phyloP scores from a whole-genome alignment of 371 early-diverging fungal genomes.

The Syncephalastrum racemosum region DNA sequence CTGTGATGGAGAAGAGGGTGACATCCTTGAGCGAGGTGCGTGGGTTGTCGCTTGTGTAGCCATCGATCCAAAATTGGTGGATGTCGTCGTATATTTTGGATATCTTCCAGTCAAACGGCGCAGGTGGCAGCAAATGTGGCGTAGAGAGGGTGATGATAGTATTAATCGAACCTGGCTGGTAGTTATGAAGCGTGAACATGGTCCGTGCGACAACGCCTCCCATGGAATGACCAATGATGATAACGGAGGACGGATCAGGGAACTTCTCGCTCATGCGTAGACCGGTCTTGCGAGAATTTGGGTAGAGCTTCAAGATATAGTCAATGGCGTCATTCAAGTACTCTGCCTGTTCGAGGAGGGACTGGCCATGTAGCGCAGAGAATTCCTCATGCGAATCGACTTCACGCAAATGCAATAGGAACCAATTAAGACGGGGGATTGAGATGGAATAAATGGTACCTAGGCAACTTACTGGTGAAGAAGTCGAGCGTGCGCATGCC shows the following conservation, averaged over 20 bases:
- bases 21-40: conserved; percentile 47
- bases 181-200: conserved; percentile 66
- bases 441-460: too few relatives aligned
- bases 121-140: conserved; percentile 87
- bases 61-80: conserved; percentile 73
- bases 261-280: conserved; percentile 18
- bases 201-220: conserved; percentile 92
- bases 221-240: conserved; percentile 94
- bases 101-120: conserved; percentile 77
- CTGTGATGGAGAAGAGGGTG: conserved; percentile 87
- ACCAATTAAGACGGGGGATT: neutral
- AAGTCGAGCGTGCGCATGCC: conserved; percentile 69
- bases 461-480: conserved; percentile 64
- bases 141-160: conserved; percentile 90
- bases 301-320: conserved; percentile 78
- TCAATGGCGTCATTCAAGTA: conserved; percentile 84
- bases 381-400: conserved; percentile 93
- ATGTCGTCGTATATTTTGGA: conserved; percentile 74
- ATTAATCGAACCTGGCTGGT: conserved; percentile 63
- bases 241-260: conserved; percentile 63
- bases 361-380: conserved; percentile 81
- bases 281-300: conserved; percentile 35
- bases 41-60: conserved; percentile 10
- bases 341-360: conserved; percentile 83
- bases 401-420: too few relatives aligned